Base-by-base conservation (phyloP, 1,284 basidiomycete species). In the Sphaerobolus stellatus region DNA sequence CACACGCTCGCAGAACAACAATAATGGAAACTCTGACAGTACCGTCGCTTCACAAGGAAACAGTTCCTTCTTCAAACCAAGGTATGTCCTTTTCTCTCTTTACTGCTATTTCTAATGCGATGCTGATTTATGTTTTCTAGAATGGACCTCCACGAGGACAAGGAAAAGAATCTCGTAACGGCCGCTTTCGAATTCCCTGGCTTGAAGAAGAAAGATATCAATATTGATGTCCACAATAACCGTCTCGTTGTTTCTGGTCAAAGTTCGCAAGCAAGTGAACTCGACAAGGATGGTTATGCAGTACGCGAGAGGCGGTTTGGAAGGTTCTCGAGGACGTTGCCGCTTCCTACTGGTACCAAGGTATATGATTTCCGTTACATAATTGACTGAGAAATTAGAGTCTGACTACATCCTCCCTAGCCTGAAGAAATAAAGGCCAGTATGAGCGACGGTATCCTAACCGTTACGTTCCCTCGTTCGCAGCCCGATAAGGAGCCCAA, bases 261-360 rank as follows among this genome's bases (percentile, higher is more conserved):
- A 67, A 66, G 59, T 11, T 70, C 67, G 44, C 24, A 64, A 13
- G 62, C 64, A 3, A 40, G 64, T 14, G 64, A 76, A 14, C 66
- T 64, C 30, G 72, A 75, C 3, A 74, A 78, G 61, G 61, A 66
- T 20, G 78, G 77, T 24, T 82, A 71, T 51, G 69, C 71, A 22
- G 68, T 81, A 16, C 74, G 77, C 48, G 84, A 88, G 65, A 73
- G 84, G 54, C 77, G 72, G 61, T 81, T 74, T 58, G 83, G 83
- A 22, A 64, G 70, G 29, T 77, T 82, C 65, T 63, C 69, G 48
- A 75, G 84, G 62, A 74, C 75, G 4, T 56, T 76, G 49, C 64
- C 66, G 28, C 59, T 78, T 20, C 73, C 76, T 9, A 55, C 62
- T 52, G 72, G 71, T 27, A 64, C 71, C 24, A 71, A 71, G 66